phyloP scores from a whole-genome alignment of 2,329 filamentous ascomycete species.

The Fusarium sp. region DNA sequence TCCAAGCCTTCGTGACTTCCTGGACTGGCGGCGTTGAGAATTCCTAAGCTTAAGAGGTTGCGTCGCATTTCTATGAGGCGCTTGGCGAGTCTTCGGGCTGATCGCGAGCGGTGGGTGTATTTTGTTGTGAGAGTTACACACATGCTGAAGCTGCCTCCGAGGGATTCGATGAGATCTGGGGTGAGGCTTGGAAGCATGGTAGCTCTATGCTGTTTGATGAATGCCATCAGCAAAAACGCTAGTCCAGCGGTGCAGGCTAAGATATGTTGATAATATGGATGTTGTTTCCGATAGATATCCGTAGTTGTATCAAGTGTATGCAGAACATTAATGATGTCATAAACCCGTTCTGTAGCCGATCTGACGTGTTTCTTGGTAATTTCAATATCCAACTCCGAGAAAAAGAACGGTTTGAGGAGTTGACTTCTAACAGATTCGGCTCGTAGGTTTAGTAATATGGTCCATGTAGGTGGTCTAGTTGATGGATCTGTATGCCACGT shows the following conservation, averaged over 20 bases:
- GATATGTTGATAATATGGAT: constrained; percentile 28
- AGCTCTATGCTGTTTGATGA: constrained; percentile 27
- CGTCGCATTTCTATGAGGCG: constrained; percentile 20
- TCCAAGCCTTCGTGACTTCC: constrained; percentile 13
- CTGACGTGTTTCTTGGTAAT: constrained; percentile 24
- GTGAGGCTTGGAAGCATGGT: constrained; percentile 12
- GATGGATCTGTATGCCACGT: constrained; percentile 17
- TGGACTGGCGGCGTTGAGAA: constrained; percentile 2
- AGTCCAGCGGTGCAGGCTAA: constrained; percentile 19
- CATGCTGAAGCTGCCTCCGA: constrained; percentile 25
- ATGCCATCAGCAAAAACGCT: constrained; percentile 23
- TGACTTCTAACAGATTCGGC: constrained; percentile 29
- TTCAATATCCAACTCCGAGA: constrained; percentile 25
- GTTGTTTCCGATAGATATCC: constrained; percentile 25
- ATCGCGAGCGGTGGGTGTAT: constrained; percentile 10
- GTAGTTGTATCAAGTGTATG: constrained; percentile 12
- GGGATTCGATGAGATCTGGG: constrained; percentile 14
- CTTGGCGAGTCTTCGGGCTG: constrained; percentile 20
- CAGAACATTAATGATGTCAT: constrained; percentile 22
- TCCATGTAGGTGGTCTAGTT: constrained; percentile 20
- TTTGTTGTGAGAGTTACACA: constrained; percentile 19
- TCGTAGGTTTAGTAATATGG: constrained; percentile 22
- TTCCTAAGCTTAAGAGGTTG: constrained; percentile 10
- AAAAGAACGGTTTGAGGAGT: constrained; percentile 24
- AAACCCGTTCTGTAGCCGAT: constrained; percentile 19